A percentile compares a stretch with the other conserved stretches of the same genome.
Evolutionary conservation across 176 grass and related monocot genomes (phyloP).

Genomic region (Musa schizocarpa): DNA sequence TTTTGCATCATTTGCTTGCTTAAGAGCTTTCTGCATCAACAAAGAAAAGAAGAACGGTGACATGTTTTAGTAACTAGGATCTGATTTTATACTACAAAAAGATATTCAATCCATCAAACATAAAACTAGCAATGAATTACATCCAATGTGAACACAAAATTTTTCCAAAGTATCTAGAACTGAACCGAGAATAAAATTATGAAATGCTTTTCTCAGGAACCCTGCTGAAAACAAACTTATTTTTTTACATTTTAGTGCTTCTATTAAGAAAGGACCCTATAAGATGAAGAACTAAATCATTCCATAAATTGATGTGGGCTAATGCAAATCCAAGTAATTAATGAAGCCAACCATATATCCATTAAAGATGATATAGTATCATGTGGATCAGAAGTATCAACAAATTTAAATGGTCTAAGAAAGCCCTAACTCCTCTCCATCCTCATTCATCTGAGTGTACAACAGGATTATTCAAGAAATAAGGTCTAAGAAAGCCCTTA

Average conservation of each 20-base stretch:
- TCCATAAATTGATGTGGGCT: background rate
- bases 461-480: too few species aligned
- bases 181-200: background rate
- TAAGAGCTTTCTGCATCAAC: constrained; percentile 45
- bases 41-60: background rate
- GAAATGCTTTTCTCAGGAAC: background rate
- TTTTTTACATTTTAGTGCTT: background rate
- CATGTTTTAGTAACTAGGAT: constrained; percentile 2
- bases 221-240: background rate
- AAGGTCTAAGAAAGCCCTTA: too few species aligned
- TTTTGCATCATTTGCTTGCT: constrained; percentile 83
- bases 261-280: background rate
- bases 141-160: background rate
- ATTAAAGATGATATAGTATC: too few species aligned
- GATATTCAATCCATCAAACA: background rate
- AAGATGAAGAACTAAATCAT: background rate
- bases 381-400: too few species aligned
- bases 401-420: too few species aligned
- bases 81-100: background rate
- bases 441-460: too few species aligned
- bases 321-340: too few species aligned
- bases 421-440: too few species aligned
- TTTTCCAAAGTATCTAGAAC: background rate
- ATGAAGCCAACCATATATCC: too few species aligned
- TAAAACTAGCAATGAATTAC: background rate